Base-by-base conservation (phyloP, 2,329 filamentous ascomycete species). In the Epicoccum nigrum region DNA sequence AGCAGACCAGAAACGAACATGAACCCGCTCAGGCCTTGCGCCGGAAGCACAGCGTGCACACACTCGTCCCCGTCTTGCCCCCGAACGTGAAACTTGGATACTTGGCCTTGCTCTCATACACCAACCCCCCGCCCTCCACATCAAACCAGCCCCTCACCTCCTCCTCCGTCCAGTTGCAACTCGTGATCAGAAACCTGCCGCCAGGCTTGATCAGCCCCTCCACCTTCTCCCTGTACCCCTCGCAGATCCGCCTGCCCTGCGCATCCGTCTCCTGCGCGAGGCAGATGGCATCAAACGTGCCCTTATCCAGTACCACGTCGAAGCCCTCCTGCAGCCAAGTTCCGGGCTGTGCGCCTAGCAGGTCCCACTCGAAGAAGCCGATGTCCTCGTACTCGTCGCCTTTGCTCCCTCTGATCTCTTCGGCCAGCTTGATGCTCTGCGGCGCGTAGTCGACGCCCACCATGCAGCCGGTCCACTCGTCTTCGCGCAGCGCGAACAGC, bases 161-260 rank as follows among this genome's bases (percentile, higher is more conserved):
- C 32, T 86, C 83, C 77, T 94, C 92, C 1, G 93, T 97, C 94
- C 94, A 99, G 76, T 99, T 99, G 73, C 94, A 99, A 74, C 92
- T 97, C 46, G 94, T 97, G 45, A 99, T 84, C 53, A 97, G 74
- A 63, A 97, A 83, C 19, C 90, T 79, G 0, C 90, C 90, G 1
- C 86, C 87, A 1, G 75, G 76, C 62, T 84, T 85, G 43, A 97
- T 81, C 57, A 97, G 79, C 21, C 74, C 76, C 55, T 86, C 77
- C 25, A 93, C 86, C 44, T 85, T 83, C 38, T 81, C 80, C 39
- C 84, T 82, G 76, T 99, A 99, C 3, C 81, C 81, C 71, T 95
- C 90, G 69, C 86, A 89, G 11, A 89, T 79, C 45, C 88, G 82
- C 30, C 83, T 77, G 0, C 82, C 86, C 12, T 72, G 69, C 11